These are phyloP conservation scores for Posidonia oceanica DNA, from an alignment of 116 monocot genomes.

Conservation along the genomic window DNA sequence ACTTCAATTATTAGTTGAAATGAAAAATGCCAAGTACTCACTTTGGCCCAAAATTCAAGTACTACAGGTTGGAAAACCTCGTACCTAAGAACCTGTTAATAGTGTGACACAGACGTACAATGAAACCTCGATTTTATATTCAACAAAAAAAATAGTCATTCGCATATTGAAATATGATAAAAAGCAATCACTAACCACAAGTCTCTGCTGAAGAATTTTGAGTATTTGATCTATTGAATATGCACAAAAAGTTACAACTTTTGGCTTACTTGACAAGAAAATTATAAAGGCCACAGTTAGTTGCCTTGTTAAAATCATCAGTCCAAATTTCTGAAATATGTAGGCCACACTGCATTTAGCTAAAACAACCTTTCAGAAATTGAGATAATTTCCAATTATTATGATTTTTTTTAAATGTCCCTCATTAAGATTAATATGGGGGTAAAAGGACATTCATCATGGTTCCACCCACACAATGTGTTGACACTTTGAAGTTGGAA, in stretches of 20 bases:
- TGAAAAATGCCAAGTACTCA: slow-evolving; percentile 33
- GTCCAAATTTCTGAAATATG: too few species aligned
- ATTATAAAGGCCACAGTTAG: slow-evolving; percentile 3
- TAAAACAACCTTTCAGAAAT: too few species aligned
- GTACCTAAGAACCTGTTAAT: slow-evolving; percentile 55
- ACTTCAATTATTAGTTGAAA: background rate
- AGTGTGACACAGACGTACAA: background rate
- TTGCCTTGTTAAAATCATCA: background rate
- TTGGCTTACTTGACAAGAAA: slow-evolving; percentile 55
- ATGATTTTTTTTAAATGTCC: too few species aligned
- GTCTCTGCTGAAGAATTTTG: slow-evolving; percentile 75
- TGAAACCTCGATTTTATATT: too few species aligned
- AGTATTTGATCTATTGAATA: slow-evolving; percentile 85
- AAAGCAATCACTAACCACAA: slow-evolving; percentile 27
- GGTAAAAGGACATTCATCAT: too few species aligned
- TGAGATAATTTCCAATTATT: too few species aligned
- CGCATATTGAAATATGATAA: background rate
- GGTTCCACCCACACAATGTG: too few species aligned
- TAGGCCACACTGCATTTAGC: too few species aligned
- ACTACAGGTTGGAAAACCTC: slow-evolving; percentile 66
- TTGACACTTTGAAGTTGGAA: too few species aligned
- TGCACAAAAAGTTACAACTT: slow-evolving; percentile 64
- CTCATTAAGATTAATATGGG: too few species aligned
- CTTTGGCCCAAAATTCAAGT: slow-evolving; percentile 89
- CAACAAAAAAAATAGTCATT: background rate